Percentiles rank a stretch among this genome's conserved stretches.
Conservation (phyloP, 805 yeast genomes). For the Candida sithepensis region DNA sequence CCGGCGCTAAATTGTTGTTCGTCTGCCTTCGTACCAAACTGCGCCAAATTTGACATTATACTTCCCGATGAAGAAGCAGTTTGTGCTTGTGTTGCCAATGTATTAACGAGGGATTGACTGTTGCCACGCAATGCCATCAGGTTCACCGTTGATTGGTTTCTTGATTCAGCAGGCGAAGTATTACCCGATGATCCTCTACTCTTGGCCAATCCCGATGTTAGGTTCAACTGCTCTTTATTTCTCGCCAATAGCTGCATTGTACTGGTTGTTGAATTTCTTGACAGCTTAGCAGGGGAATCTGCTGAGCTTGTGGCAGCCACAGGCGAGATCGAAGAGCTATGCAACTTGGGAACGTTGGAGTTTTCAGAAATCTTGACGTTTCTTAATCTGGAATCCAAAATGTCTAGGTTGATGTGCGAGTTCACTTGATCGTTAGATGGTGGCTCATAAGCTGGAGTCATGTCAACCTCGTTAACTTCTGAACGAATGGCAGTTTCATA, state of each 20-base stretch:
- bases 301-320: slow-evolving; percentile 1
- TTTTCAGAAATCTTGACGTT: slow-evolving; percentile 15
- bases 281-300: slow-evolving; percentile 7
- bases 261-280: slow-evolving; percentile 12
- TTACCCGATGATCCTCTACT: slow-evolving; percentile 30
- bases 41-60: background rate
- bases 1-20: background rate
- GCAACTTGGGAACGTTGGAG: background rate
- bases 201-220: slow-evolving; percentile 24
- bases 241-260: slow-evolving; percentile 4
- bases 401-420: slow-evolving; percentile 31
- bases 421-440: slow-evolving; percentile 30
- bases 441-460: slow-evolving; percentile 73
- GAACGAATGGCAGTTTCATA: slow-evolving; percentile 73
- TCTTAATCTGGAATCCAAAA: slow-evolving; percentile 30
- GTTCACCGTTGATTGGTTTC: slow-evolving; percentile 36
- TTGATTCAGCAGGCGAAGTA: slow-evolving; percentile 40
- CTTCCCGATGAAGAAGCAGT: background rate
- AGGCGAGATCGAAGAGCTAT: background rate
- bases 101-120: background rate
- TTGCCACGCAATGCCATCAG: slow-evolving; percentile 10
- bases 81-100: background rate
- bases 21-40: background rate
- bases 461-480: slow-evolving; percentile 42
- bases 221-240: slow-evolving; percentile 12